Percentiles rank a stretch among this genome's conserved stretches.
phyloP scores from a whole-genome alignment of 2,329 filamentous ascomycete genomes.

The Pseudocercospora vitis region DNA sequence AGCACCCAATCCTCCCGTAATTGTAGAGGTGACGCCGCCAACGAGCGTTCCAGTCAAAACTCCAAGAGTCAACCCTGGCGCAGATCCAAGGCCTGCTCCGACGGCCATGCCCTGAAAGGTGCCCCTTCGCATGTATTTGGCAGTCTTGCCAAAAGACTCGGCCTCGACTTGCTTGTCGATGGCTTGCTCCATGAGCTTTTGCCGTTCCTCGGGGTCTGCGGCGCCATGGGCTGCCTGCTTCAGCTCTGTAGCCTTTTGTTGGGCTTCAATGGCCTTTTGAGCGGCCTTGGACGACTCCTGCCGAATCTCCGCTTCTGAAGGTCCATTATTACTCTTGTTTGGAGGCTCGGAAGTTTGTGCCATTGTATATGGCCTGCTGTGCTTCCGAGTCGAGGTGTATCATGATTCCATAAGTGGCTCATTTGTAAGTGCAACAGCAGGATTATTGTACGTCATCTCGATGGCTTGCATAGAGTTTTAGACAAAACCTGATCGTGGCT shows the following conservation, averaged over 20 bases:
- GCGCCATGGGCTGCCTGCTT: slow-evolving; percentile 33
- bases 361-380: not conserved
- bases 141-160: slow-evolving; percentile 37
- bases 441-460: slow-evolving; percentile 17
- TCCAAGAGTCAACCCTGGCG: slow-evolving; percentile 32
- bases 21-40: slow-evolving; percentile 30
- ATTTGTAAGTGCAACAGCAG: too few relatives aligned
- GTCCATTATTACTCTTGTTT: too few relatives aligned
- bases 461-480: slow-evolving; percentile 8
- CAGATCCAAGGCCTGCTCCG: slow-evolving; percentile 35
- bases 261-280: slow-evolving; percentile 26
- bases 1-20: slow-evolving; percentile 34
- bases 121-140: slow-evolving; percentile 34
- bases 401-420: too few relatives aligned
- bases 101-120: slow-evolving; percentile 36
- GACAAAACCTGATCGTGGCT: slow-evolving; percentile 12
- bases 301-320: slow-evolving; percentile 26
- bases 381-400: too few relatives aligned
- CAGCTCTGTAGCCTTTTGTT: slow-evolving; percentile 33
- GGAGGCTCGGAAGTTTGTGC: too few relatives aligned
- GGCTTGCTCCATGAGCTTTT: slow-evolving; percentile 36
- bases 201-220: slow-evolving; percentile 35
- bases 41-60: slow-evolving; percentile 36
- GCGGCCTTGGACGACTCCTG: slow-evolving; percentile 34
- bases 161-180: slow-evolving; percentile 34